Evolutionary conservation across 768 basidiomycete genomes (phyloP), one percentile per base, ranked within the genome.

Genomic region (Leccinum disarticulatum): DNA sequence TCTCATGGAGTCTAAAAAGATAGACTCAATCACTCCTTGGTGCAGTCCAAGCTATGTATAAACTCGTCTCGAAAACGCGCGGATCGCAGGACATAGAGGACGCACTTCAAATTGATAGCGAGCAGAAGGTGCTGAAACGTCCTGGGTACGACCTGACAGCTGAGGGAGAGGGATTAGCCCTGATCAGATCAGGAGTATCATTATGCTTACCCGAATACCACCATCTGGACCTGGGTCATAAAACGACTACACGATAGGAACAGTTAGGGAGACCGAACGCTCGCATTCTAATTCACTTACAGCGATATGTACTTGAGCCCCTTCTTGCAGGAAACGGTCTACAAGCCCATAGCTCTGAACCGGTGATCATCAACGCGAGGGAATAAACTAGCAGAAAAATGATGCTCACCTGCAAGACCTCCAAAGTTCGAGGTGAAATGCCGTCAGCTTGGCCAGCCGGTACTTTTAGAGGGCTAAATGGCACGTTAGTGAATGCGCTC

Each of bases 281-380:
- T 17, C 25, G 10, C 4, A 36, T 22, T 3, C 19, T 17, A 61
- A 47, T 27, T 31, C 35, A 70, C 83, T 64, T 66, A 90, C 90
- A 35, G 86, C 85, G 72, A 83, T 79, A 58, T 88, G 81, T 75
- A 92, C 77, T 56, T 86, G 85, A 63, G 82, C 83, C 8, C 81
- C 87, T 68, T 88, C 81, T 22, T 72, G 76, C 28, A 90, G 58
- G 8, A 91, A 67, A 5, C 82, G 79, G 11, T 89, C 86, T 4
- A 78, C 85, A 3, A 91, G 74, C 4, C 90, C 90, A 72, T 91
- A 91, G 60, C 89, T 92, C 89, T 91, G 59, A 11, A 15, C 30
- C 9, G 19, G 3, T 8, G 4, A 7, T 53, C 43, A 31, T 43
- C 22, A 30, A 6, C 11, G 56, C 52, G 10, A n/a, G 22, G 5